Base-by-base conservation (phyloP, 306 rosid species). In the Carpinus viminea region DNA sequence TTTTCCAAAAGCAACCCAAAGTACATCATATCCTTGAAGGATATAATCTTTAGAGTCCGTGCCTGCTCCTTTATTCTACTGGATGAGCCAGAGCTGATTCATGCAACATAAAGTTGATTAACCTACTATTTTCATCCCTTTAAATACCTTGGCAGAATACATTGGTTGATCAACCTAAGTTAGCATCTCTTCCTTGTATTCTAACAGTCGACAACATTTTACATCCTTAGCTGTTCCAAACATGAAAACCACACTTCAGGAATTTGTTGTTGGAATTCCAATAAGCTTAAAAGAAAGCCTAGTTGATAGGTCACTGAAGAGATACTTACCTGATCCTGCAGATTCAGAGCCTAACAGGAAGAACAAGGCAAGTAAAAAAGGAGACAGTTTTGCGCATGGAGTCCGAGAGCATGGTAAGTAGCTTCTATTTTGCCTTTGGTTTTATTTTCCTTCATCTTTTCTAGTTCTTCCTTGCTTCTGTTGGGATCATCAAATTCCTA, bases 201-300 rank as follows among this genome's bases (percentile, higher is more conserved):
- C 28, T 51, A 18, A 34, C 7, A 64, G 70, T 6, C 21, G 70
- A 64, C 28, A 68, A 41, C 31, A 41, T 66, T 66, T 43, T 18
- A 36, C 48, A 68, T 21, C 26, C 51, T 28, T 70, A 11, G 47
- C 75, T 70, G 36, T 24, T 45, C 55, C 79, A 70, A 16, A 75
- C 38, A 89, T 89, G 92, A 83, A 84, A 70, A 53, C 84, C 52
- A 47, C 90, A 80, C 38, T 86, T 82, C 90, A 89, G 72, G 88
- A 86, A 52, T 84, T 84, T 2, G 41, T 77, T 34, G 24, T 79
- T 74, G 90, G 87, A 53, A 38, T 82, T 61, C 81, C 85, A 66
- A 55, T 75, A 48, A 68, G 70, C 65, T 70, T 88, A 59, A 51
- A 72, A 54, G 70, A 81, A 53, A 66, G 41, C 31, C 61, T 76